These are phyloP conservation scores for Coniferiporia weirii DNA, from an alignment of 1,284 basidiomycete species.

Conservation along the genomic window DNA sequence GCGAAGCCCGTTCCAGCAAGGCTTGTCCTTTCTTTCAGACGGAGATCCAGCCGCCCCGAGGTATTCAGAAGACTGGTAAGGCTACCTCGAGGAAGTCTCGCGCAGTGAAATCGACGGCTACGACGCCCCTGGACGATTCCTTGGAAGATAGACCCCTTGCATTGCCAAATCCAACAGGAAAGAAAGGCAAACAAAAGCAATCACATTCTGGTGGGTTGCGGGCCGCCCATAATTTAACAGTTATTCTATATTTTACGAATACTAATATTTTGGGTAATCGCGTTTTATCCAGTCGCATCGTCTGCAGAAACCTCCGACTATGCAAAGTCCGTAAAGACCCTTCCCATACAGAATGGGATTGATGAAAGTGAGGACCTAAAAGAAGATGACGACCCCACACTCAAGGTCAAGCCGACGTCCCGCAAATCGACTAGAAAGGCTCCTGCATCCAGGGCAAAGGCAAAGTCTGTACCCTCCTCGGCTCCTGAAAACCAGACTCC, in stretches of 20 bases:
- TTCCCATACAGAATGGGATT: background rate
- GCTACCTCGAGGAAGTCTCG: constrained; percentile 7
- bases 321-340: constrained; percentile 2
- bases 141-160: background rate
- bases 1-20: constrained; percentile 40
- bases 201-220: background rate
- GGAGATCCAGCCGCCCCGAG: constrained; percentile 16
- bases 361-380: constrained; percentile 11
- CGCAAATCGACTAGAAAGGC: constrained; percentile 18
- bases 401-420: constrained; percentile 12
- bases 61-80: constrained; percentile 21
- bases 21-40: constrained; percentile 50
- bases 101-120: background rate
- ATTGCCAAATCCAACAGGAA: background rate
- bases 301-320: background rate
- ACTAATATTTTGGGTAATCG: background rate
- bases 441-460: background rate
- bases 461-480: no score
- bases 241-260: background rate
- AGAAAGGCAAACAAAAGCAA: constrained; percentile 6
- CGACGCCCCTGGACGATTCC: background rate
- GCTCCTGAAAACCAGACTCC: no score
- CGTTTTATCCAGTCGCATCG: background rate
- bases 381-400: constrained; percentile 21
- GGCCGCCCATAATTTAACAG: background rate